phyloP scores from a whole-genome alignment of 2,329 filamentous ascomycete species.

The Rhinocladiella similis region DNA sequence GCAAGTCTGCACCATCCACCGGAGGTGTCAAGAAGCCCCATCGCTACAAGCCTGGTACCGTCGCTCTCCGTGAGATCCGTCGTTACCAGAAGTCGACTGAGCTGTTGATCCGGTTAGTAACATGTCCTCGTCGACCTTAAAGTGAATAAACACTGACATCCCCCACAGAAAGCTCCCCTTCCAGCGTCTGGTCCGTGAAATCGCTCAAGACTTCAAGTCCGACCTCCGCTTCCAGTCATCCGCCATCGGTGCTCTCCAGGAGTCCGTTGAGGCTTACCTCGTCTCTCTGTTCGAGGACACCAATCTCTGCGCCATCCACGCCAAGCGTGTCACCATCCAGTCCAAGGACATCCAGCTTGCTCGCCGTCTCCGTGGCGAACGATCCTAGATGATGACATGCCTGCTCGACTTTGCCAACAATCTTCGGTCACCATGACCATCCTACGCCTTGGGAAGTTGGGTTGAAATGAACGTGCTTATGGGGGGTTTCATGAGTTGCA shows the following conservation, averaged over 20 bases:
- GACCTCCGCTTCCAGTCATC: slow-evolving; percentile 97
- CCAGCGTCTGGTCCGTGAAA: slow-evolving; percentile 95
- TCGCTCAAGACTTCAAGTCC: slow-evolving; percentile 93
- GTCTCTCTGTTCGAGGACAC: slow-evolving; percentile 98
- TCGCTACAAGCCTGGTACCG: slow-evolving; percentile 86
- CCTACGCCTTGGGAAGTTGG: slow-evolving; percentile 16
- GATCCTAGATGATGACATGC: slow-evolving; percentile 61
- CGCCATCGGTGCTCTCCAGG: slow-evolving; percentile 94
- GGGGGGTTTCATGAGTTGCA: slow-evolving; percentile 27
- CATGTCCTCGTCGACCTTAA: slow-evolving; percentile 54
- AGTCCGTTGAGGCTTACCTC: slow-evolving; percentile 98
- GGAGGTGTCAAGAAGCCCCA: slow-evolving; percentile 97
- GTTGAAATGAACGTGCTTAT: slow-evolving; percentile 17
- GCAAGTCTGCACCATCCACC: slow-evolving; percentile 96
- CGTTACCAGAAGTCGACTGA: slow-evolving; percentile 97
- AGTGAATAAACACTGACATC: slow-evolving; percentile 89
- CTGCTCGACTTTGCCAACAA: slow-evolving; percentile 11
- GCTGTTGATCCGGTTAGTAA: slow-evolving; percentile 70
- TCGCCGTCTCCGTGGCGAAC: slow-evolving; percentile 90
- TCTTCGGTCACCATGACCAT: slow-evolving; percentile 3
- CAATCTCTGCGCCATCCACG: slow-evolving; percentile 97
- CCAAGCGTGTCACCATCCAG: slow-evolving; percentile 97
- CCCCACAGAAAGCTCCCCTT: slow-evolving; percentile 96
- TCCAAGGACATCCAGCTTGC: slow-evolving; percentile 95
- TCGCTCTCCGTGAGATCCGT: slow-evolving; percentile 97